These are phyloP conservation scores for Mortierella sp. DNA, from an alignment of 371 early-diverging fungal species.

Conservation along the genomic window DNA sequence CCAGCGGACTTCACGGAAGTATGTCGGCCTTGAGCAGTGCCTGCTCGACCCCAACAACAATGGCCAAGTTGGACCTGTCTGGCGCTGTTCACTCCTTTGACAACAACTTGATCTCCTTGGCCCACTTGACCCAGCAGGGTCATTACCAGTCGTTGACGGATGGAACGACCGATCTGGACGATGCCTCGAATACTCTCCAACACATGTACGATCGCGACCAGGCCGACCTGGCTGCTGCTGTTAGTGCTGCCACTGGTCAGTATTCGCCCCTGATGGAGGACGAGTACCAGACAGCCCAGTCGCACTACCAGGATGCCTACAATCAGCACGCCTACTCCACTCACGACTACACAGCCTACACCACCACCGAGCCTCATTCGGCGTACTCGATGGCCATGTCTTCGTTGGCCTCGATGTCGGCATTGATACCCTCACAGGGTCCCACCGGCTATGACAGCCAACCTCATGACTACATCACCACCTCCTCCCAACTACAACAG, in stretches of 20 bases:
- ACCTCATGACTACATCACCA: constrained; percentile 4
- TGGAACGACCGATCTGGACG: not conserved
- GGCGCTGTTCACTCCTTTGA: constrained; percentile 14
- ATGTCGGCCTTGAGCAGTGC: constrained; percentile 30
- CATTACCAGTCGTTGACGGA: constrained; percentile 15
- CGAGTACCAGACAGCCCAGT: constrained; percentile 16
- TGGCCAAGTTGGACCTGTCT: constrained; percentile 48
- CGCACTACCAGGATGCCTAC: constrained; percentile 23
- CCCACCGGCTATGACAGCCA: not conserved
- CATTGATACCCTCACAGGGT: constrained; percentile 21
- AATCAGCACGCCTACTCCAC: constrained; percentile 18
- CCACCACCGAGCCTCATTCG: constrained; percentile 24
- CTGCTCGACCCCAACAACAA: constrained; percentile 34
- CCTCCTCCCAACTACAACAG: constrained; percentile 13
- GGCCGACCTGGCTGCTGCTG: constrained; percentile 16
- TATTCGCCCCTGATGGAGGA: constrained; percentile 35
- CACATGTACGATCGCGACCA: constrained; percentile 31
- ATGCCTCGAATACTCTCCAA: not conserved
- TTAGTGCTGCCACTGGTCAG: not conserved
- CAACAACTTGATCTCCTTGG: constrained; percentile 19
- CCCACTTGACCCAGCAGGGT: constrained; percentile 25
- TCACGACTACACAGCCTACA: constrained; percentile 17
- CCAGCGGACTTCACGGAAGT: constrained; percentile 13
- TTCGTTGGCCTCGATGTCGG: constrained; percentile 23
- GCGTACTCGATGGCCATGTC: constrained; percentile 43